phyloP scores from a whole-genome alignment of 2,329 filamentous ascomycete species.

The Bipolaris cookei region DNA sequence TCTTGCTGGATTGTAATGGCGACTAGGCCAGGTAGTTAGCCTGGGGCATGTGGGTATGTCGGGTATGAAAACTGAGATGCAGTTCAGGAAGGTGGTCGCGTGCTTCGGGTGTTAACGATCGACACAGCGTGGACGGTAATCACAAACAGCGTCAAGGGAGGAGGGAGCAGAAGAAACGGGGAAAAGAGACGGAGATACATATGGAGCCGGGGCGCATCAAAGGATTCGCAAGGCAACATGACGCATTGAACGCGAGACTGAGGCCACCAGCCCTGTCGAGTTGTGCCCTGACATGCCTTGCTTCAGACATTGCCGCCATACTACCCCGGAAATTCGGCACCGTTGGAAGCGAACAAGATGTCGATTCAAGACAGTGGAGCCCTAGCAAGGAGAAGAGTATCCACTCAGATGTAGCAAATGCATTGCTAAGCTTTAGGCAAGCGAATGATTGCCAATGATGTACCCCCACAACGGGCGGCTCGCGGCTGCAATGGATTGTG shows the following conservation, averaged over 20 bases:
- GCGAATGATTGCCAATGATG: background rate
- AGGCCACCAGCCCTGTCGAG: background rate
- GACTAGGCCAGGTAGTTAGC: background rate
- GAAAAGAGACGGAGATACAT: background rate
- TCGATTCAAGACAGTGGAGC: conserved; percentile 2
- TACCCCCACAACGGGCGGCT: background rate
- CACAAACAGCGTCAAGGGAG: conserved; percentile 1
- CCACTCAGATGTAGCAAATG: conserved; percentile 28
- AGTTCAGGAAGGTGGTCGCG: conserved; percentile 14
- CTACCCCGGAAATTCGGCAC: conserved; percentile 6
- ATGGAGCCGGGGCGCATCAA: background rate
- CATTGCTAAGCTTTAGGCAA: conserved; percentile 22
- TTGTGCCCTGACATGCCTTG: background rate
- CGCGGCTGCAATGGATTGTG: background rate
- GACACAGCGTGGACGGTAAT: conserved; percentile 2
- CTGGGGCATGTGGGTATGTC: background rate
- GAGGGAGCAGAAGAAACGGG: background rate
- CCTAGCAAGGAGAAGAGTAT: background rate
- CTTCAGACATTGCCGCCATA: background rate
- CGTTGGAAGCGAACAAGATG: background rate
- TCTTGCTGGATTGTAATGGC: background rate
- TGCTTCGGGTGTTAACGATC: conserved; percentile 4
- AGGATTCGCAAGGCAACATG: conserved; percentile 6
- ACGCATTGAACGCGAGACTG: conserved; percentile 5
- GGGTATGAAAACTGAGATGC: background rate